Percentiles rank a stretch among this genome's conserved stretches.
phyloP scores from a whole-genome alignment of 345 rosid genomes.

The Carallia pectinifolia region DNA sequence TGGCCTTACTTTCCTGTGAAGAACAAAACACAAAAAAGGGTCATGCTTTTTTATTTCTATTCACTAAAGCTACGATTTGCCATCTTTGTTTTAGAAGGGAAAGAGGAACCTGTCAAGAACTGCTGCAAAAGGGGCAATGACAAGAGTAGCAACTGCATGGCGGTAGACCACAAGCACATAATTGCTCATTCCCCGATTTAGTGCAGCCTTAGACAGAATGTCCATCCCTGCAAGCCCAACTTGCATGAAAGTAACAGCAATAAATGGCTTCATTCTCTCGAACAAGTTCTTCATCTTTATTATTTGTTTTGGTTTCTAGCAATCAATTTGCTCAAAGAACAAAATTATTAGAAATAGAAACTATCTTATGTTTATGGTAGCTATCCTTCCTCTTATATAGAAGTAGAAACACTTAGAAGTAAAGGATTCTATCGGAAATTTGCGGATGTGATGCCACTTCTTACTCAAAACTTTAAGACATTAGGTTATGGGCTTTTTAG shows the following conservation, averaged over 20 bases:
- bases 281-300: neutral
- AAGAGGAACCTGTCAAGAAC: slow-evolving; percentile 53
- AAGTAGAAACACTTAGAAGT: neutral
- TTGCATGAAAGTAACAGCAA: slow-evolving; percentile 65
- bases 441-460: too few relatives aligned
- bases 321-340: neutral
- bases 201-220: slow-evolving; percentile 70
- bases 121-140: slow-evolving; percentile 72
- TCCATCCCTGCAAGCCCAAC: slow-evolving; percentile 91
- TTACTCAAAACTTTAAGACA: too few relatives aligned
- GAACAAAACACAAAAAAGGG: neutral
- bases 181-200: slow-evolving; percentile 82
- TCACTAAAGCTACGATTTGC: neutral
- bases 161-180: slow-evolving; percentile 84
- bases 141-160: slow-evolving; percentile 75
- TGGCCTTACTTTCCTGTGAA: slow-evolving; percentile 65
- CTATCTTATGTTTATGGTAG: neutral
- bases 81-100: neutral
- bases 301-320: neutral
- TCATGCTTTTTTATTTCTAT: neutral
- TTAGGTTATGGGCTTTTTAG: too few relatives aligned
- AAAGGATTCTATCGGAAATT: too few relatives aligned
- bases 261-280: slow-evolving; percentile 54
- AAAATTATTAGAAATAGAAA: neutral
- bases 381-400: neutral